Base-by-base conservation (phyloP, 1,284 basidiomycete genomes). In the Cutaneotrichosporon cyanovorans region DNA sequence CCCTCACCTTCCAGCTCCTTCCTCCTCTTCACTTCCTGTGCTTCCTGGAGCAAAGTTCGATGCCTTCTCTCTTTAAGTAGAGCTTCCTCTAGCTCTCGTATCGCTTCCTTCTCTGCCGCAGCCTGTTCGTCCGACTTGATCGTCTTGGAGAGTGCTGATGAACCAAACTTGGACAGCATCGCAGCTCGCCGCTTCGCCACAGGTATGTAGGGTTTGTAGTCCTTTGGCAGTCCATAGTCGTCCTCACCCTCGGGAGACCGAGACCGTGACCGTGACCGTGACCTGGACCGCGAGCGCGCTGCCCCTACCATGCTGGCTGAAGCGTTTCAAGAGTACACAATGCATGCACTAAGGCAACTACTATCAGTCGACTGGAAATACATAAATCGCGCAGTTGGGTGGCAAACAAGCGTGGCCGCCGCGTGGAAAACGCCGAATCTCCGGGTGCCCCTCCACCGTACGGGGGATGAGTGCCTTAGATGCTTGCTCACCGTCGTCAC, bases 21-120 rank as follows among this genome's bases (percentile, higher is more conserved):
- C 62, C 77, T 76, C 28, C 78, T 77, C 66, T 92, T 88, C 20
- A 96, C 90, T 65, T 95, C 89, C 70, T 93, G 89, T 0, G 91
- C 91, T 63, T 92, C 87, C 61, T 90, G 73, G 43, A 96, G 73
- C 44, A 96, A 71, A 0, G 90, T 93, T 56, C 87, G 75, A 67
- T 90, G 85, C 65, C 81, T 84, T 4, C 76, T 68, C 59, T 75
- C 45, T 12, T 35, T 37, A 22, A 49, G 44, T 19, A 37, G 25
- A 9, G 48, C 41, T 16, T 40, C 37, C 19, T 53, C 51, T 3
- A 46, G n/a, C 34, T 46, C 47, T 14, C 30, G 31, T 31, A 42
- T 22, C 4, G 41, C 44, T n/a, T 46, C 39, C 39, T 34, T 36
- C 37, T 48, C 42, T n/a, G 30, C 37, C 30, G 47, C 52, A 5